phyloP scores from a whole-genome alignment of 148 eudicot genomes.

The Rhododendron simsii region DNA sequence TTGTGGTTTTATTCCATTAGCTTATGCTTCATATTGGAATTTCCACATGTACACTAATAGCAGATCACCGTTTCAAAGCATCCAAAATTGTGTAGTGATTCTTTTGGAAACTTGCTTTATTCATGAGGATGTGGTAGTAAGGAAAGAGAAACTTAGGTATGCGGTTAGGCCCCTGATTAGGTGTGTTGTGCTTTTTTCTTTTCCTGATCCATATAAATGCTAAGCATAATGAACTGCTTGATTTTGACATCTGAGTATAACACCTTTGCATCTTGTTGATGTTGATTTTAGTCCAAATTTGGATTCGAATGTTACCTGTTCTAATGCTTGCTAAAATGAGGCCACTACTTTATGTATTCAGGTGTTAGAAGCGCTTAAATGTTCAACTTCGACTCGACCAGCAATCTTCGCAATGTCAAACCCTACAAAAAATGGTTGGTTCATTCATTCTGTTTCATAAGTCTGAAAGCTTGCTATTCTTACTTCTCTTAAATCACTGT shows the following conservation, averaged over 20 bases:
- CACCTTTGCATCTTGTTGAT: neutral
- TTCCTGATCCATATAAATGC: neutral
- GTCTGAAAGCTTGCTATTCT: constrained; percentile 2
- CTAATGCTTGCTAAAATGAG: neutral
- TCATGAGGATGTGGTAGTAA: neutral
- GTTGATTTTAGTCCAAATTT: constrained; percentile 1
- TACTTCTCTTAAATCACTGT: constrained; percentile 1
- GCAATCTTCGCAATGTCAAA: constrained; percentile 98
- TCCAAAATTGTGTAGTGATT: neutral
- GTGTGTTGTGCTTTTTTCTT: neutral
- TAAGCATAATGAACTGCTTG: neutral
- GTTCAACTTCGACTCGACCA: constrained; percentile 83
- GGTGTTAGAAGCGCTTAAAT: constrained; percentile 90
- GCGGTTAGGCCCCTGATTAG: neutral
- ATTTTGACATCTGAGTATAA: neutral
- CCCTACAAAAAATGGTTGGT: constrained; percentile 84
- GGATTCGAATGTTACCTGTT: neutral
- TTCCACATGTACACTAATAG: neutral
- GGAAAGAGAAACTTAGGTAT: neutral
- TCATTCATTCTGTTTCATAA: neutral
- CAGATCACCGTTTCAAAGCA: neutral
- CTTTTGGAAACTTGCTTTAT: neutral
- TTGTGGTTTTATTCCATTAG: neutral
- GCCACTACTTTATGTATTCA: constrained; percentile 17
- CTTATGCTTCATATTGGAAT: neutral